These are phyloP conservation scores for Lactarius hatsudake DNA, from an alignment of 768 basidiomycete genomes.

Conservation along the genomic window DNA sequence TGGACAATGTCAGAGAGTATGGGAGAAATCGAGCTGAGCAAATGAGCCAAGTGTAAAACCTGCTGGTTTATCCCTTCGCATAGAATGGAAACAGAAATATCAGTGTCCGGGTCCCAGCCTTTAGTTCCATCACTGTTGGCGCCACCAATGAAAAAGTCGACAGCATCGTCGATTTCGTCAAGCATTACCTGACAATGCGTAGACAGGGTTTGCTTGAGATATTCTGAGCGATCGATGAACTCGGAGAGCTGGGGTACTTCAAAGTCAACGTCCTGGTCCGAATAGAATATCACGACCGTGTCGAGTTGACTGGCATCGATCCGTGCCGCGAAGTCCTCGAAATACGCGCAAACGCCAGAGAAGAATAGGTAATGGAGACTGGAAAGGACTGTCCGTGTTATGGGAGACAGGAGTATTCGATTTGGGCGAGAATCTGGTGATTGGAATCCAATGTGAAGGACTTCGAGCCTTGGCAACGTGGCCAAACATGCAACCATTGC, in stretches of 20 bases:
- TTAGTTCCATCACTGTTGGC: not conserved
- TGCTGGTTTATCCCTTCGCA: not conserved
- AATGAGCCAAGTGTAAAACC: not conserved
- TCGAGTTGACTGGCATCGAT: not conserved
- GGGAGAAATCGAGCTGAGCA: not conserved
- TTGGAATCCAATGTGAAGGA: not conserved
- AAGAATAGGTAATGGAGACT: not conserved
- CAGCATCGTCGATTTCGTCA: not conserved
- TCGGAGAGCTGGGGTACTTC: not conserved
- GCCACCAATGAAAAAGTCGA: not conserved
- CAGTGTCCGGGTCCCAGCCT: not conserved
- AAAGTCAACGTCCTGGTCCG: not conserved
- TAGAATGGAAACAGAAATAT: not conserved
- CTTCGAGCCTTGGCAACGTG: not conserved
- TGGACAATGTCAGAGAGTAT: not conserved
- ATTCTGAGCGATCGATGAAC: not conserved
- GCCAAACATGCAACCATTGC: not conserved
- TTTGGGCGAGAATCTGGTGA: not conserved
- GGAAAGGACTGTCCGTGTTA: not conserved
- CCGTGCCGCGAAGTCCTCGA: not conserved
- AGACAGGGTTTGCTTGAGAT: not conserved
- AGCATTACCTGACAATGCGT: not conserved
- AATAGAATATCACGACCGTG: not conserved
- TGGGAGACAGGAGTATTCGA: not conserved
- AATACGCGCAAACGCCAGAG: not conserved